Percentiles rank a stretch among this genome's conserved stretches.
These are phyloP conservation scores for Collybiopsis confluens DNA, from an alignment of 768 basidiomycete species.

Conservation along the genomic window DNA sequence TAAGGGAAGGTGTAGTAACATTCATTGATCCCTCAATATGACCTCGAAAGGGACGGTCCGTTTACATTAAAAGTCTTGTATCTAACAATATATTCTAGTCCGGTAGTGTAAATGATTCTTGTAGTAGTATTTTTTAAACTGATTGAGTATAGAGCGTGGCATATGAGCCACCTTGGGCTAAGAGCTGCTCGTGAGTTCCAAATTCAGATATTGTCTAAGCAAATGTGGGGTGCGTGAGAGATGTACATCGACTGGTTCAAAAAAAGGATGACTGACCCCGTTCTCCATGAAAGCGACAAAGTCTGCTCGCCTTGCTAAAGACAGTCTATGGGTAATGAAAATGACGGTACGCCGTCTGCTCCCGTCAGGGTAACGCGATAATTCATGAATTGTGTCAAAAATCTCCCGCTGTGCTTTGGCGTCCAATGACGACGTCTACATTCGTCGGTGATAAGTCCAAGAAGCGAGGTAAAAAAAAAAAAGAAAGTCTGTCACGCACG, in stretches of 20 bases:
- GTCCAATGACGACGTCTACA: constrained; percentile 75
- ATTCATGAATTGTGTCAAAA: constrained; percentile 68
- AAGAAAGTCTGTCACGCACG: constrained; percentile 34
- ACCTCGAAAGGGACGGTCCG: not conserved
- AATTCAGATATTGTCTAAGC: constrained; percentile 69
- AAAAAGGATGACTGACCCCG: constrained; percentile 39
- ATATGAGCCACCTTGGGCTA: constrained; percentile 57
- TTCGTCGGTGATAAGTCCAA: constrained; percentile 3
- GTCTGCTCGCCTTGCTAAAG: constrained; percentile 78
- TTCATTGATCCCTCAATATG: constrained; percentile 51
- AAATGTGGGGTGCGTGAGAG: constrained; percentile 10
- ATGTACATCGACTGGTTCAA: too few species aligned
- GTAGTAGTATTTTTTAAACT: constrained; percentile 33
- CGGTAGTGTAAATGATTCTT: not conserved
- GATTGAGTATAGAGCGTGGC: constrained; percentile 69
- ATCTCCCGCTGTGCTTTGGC: constrained; percentile 76
- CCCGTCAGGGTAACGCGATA: constrained; percentile 55
- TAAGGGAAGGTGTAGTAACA: constrained; percentile 59
- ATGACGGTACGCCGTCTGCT: constrained; percentile 61
- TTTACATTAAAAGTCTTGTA: constrained; percentile 4
- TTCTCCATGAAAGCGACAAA: constrained; percentile 85
- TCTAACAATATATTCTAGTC: not conserved
- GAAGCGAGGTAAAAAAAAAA: not conserved
- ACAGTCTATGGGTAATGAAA: constrained; percentile 80
- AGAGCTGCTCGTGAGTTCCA: constrained; percentile 66